Evolutionary conservation across 192 early-diverging fungal species (phyloP).

Genomic region (Backusella tuberculispora): DNA sequence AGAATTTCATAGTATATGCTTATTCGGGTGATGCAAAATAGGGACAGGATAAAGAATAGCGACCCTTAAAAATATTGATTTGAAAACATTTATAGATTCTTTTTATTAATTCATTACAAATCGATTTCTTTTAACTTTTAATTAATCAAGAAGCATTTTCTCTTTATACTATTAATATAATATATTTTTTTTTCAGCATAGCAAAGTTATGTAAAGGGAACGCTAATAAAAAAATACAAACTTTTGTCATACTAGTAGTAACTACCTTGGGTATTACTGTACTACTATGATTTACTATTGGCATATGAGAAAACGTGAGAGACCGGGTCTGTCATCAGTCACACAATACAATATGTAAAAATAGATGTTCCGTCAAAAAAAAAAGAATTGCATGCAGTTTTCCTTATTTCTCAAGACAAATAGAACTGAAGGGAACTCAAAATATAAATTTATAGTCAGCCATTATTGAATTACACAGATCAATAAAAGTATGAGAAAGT

Average conservation of each 20-base stretch:
- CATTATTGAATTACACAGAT: too few species aligned
- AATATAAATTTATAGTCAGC: too few species aligned
- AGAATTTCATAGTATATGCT: neutral
- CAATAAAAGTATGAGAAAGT: too few species aligned
- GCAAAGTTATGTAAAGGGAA: neutral
- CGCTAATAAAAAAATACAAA: neutral
- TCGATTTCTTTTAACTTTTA: neutral
- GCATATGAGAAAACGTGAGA: neutral
- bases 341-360: neutral
- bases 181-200: neutral
- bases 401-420: neutral
- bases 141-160: neutral
- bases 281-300: neutral
- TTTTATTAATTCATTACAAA: neutral
- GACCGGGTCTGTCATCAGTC: neutral
- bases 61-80: neutral
- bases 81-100: neutral
- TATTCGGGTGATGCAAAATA: neutral
- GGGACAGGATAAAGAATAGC: neutral
- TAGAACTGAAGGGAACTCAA: neutral
- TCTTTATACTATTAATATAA: neutral
- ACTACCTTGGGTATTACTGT: neutral
- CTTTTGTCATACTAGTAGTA: neutral
- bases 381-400: neutral
- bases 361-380: neutral